Percentiles rank a stretch among this genome's conserved stretches.
Evolutionary conservation across 176 grass and related monocot genomes (phyloP).

Genomic region (Triticum turgidum): DNA sequence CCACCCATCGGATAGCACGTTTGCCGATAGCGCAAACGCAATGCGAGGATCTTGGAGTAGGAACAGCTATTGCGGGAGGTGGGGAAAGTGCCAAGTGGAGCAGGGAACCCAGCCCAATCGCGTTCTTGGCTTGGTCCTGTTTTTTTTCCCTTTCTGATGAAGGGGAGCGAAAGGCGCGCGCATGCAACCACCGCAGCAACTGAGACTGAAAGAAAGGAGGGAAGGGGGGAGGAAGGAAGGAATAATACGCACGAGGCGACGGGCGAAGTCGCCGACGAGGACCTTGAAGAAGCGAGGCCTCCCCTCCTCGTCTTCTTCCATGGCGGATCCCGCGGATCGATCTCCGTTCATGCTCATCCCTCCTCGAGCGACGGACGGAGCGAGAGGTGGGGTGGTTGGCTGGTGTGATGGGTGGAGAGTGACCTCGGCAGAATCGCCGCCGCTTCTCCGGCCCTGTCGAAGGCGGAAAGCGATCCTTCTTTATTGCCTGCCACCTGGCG

Average conservation of each 20-base stretch:
- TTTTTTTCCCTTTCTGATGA: not conserved
- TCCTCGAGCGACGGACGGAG: too few species aligned
- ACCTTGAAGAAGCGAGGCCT: slow-evolving; percentile 50
- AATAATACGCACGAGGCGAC: slow-evolving; percentile 34
- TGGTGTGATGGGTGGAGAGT: not conserved
- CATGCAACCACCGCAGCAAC: not conserved
- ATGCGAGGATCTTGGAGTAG: not conserved
- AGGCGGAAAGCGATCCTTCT: not conserved
- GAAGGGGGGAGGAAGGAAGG: not conserved
- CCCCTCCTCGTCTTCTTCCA: slow-evolving; percentile 23
- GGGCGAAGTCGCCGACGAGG: slow-evolving; percentile 37
- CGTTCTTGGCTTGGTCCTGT: not conserved
- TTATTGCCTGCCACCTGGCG: not conserved
- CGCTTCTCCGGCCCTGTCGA: not conserved
- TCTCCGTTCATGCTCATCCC: not conserved
- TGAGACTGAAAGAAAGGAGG: not conserved
- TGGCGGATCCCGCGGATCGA: not conserved
- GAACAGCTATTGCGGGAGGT: not conserved
- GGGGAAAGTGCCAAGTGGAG: not conserved
- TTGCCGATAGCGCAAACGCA: not conserved
- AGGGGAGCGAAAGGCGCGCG: not conserved
- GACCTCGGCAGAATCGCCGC: slow-evolving; percentile 16
- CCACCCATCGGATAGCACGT: not conserved
- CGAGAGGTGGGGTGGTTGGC: not conserved
- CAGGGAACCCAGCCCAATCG: not conserved